Evolutionary conservation across 2,329 filamentous ascomycete species (phyloP).

Genomic region (Chrysoporthe austroafricana): DNA sequence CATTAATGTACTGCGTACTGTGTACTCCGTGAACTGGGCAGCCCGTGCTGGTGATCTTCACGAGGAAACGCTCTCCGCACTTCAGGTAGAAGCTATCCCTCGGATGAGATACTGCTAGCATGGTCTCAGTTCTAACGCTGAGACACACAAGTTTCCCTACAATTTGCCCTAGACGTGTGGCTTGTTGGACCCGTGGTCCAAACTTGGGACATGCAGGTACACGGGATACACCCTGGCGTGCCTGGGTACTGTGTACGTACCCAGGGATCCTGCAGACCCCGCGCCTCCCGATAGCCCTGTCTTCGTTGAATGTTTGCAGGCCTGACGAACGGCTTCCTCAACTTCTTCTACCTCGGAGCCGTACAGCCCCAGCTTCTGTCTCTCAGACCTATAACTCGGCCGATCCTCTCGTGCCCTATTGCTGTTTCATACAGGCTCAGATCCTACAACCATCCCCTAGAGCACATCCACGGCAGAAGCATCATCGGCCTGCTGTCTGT

Average conservation of each 20-base stretch:
- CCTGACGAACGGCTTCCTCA: not conserved
- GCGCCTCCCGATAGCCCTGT: not conserved
- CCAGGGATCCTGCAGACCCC: not conserved
- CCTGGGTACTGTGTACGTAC: not conserved
- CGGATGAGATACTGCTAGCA: no score
- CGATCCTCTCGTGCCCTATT: not conserved
- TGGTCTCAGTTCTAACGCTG: no score
- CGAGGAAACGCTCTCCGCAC: no score
- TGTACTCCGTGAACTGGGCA: no score
- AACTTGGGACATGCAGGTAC: not conserved
- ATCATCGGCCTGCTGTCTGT: not conserved
- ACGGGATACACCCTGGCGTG: not conserved
- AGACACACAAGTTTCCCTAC: not conserved
- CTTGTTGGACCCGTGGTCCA: not conserved
- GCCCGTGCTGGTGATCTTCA: no score
- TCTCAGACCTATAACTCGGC: not conserved
- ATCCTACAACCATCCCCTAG: not conserved
- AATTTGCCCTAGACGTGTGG: not conserved
- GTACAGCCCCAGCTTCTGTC: not conserved
- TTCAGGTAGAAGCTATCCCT: no score
- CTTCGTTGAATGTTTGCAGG: not conserved
- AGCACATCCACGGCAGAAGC: not conserved
- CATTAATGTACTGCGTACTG: not conserved
- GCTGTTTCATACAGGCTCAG: not conserved
- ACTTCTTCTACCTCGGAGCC: not conserved